These are phyloP conservation scores for Mangifera indica DNA, from an alignment of 345 rosid species.

Conservation along the genomic window DNA sequence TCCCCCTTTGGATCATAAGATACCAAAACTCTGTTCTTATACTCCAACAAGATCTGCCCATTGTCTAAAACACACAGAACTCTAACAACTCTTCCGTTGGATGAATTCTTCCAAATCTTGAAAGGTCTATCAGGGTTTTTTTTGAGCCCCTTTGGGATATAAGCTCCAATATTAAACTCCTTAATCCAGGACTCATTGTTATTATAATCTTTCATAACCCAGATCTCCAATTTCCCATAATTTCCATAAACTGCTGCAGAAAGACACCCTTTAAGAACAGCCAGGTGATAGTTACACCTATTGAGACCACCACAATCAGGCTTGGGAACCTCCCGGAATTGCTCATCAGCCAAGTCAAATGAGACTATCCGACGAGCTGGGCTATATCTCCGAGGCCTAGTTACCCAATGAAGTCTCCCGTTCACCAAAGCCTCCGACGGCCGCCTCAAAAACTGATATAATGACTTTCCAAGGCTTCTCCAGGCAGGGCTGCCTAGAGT, in stretches of 20 bases:
- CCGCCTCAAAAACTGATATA: constrained; percentile 55
- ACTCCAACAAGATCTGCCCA: constrained; percentile 82
- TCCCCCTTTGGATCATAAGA: constrained; percentile 61
- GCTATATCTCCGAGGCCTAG: constrained; percentile 52
- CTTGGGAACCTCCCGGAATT: constrained; percentile 67
- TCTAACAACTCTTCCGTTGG: constrained; percentile 47
- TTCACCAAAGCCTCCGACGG: constrained; percentile 66
- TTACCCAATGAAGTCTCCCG: constrained; percentile 84
- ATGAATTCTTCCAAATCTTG: constrained; percentile 52
- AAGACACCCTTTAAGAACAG: constrained; percentile 56
- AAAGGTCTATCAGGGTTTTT: constrained; percentile 44
- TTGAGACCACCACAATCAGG: constrained; percentile 70
- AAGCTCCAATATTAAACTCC: constrained; percentile 58
- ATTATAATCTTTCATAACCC: constrained; percentile 77
- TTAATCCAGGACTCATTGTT: constrained; percentile 74
- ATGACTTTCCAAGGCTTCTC: constrained; percentile 71
- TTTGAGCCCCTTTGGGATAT: constrained; percentile 70
- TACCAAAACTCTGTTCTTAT: constrained; percentile 64
- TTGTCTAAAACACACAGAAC: constrained; percentile 57
- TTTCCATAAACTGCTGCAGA: constrained; percentile 65
- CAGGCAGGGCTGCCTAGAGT: constrained; percentile 48
- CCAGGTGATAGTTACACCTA: constrained; percentile 57
- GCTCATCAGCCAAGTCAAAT: constrained; percentile 70
- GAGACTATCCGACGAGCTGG: constrained; percentile 68
- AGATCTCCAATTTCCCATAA: constrained; percentile 73